A percentile compares a stretch with the other conserved stretches of the same genome.
Evolutionary conservation across 1,139 yeast genomes (phyloP).

Genomic region (Arxiozyma slooffiae): DNA sequence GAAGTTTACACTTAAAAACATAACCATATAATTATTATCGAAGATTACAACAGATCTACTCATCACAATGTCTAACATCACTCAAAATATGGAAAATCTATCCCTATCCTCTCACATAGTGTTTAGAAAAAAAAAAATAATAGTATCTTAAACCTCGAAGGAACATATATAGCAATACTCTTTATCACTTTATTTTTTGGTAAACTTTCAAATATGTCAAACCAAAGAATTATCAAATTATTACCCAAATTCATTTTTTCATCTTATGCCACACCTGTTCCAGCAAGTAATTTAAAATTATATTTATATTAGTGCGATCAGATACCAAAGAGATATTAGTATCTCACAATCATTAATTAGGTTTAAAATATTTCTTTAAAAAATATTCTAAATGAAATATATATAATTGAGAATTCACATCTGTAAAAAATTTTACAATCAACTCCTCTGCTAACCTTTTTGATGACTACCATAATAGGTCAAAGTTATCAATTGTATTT

Average conservation of each 20-base stretch:
- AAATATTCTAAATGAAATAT: slow-evolving; percentile 73
- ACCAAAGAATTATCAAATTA: slow-evolving; percentile 16
- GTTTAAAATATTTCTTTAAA: slow-evolving; percentile 54
- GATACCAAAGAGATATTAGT: slow-evolving; percentile 50
- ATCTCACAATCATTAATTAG: slow-evolving; percentile 63
- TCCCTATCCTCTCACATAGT: no score
- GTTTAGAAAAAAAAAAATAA: slow-evolving; percentile 62
- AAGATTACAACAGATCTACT: no score
- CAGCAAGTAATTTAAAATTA: slow-evolving; percentile 16
- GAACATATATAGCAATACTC: slow-evolving; percentile 31
- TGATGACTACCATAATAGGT: slow-evolving; percentile 43
- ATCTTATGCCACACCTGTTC: slow-evolving; percentile 2
- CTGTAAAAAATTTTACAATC: slow-evolving; percentile 61
- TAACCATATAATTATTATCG: no score
- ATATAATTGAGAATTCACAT: slow-evolving; percentile 74
- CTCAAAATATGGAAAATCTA: no score
- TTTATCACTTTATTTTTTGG: slow-evolving; percentile 1
- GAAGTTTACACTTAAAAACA: no score
- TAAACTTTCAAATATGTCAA: slow-evolving; percentile 10
- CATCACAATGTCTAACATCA: no score
- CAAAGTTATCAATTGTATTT: slow-evolving; percentile 12
- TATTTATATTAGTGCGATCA: slow-evolving; percentile 44
- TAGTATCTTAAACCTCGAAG: slow-evolving; percentile 36
- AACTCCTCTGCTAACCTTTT: slow-evolving; percentile 61
- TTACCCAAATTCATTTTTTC: background rate